Conservation (phyloP, 1,284 basidiomycete species). For the Rhodotorula sp. region DNA sequence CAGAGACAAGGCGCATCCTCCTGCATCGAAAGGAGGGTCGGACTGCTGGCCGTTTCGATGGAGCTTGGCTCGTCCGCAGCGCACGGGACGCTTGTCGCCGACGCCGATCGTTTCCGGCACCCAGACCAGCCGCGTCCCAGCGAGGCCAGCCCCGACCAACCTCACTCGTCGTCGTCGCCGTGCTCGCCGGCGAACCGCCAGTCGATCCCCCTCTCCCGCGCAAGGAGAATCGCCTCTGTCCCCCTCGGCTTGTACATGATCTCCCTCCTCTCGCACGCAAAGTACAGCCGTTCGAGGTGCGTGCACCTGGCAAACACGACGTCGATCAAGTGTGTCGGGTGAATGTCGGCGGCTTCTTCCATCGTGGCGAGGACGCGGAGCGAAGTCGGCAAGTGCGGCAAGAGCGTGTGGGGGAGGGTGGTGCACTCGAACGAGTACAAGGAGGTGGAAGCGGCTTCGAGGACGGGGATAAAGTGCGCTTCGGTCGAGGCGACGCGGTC, state of each 20-base stretch:
- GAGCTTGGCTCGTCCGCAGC: not conserved
- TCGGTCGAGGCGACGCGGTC: not conserved
- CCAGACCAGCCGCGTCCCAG: not conserved
- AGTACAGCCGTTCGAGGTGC: slow-evolving; percentile 11
- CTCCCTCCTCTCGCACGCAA: not conserved
- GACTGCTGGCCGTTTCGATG: too few species aligned
- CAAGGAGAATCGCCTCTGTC: not conserved
- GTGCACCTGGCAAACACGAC: not conserved
- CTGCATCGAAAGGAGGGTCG: too few species aligned
- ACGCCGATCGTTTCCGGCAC: too few species aligned
- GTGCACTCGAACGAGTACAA: slow-evolving; percentile 29
- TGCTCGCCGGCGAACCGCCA: slow-evolving; percentile 18
- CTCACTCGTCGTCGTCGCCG: not conserved
- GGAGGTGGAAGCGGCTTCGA: not conserved
- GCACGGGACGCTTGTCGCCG: not conserved
- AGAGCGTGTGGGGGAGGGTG: slow-evolving; percentile 6
- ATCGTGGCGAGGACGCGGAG: slow-evolving; percentile 18
- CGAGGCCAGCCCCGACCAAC: not conserved
- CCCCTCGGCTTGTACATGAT: not conserved
- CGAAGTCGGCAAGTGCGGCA: slow-evolving; percentile 7
- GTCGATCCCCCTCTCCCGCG: not conserved
- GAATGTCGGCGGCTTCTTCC: slow-evolving; percentile 7
- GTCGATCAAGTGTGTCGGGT: not conserved
- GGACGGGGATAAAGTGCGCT: not conserved
- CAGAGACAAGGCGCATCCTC: too few species aligned